Percentiles rank a stretch among this genome's conserved stretches.
Conservation (phyloP, 2,329 filamentous ascomycete genomes). For the Metarhizium robertsii region DNA sequence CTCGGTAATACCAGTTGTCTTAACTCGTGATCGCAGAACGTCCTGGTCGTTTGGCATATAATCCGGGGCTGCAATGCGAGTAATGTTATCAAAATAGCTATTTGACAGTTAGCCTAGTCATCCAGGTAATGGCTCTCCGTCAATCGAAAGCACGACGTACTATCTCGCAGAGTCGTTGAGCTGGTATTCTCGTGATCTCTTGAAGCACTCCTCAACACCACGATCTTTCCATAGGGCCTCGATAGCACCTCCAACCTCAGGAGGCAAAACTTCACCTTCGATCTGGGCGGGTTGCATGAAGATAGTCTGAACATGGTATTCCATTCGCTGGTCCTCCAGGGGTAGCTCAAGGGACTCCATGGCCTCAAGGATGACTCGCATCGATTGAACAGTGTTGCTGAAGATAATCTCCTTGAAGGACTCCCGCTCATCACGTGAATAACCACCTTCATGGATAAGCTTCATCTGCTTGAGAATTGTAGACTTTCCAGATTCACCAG, state of each 20-base stretch:
- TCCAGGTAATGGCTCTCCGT: neutral
- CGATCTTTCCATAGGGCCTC: slow-evolving; percentile 87
- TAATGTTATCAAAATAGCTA: slow-evolving; percentile 94
- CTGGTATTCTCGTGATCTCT: slow-evolving; percentile 91
- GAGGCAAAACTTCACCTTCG: slow-evolving; percentile 87
- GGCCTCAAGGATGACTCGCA: slow-evolving; percentile 60
- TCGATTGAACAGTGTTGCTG: slow-evolving; percentile 61
- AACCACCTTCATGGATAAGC: slow-evolving; percentile 97
- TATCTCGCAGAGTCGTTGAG: slow-evolving; percentile 95
- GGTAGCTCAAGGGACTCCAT: slow-evolving; percentile 68
- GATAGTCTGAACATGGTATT: slow-evolving; percentile 96
- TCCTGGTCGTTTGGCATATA: slow-evolving; percentile 96
- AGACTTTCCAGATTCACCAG: slow-evolving; percentile 73
- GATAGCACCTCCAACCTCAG: slow-evolving; percentile 88
- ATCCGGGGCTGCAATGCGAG: slow-evolving; percentile 80
- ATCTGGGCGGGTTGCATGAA: slow-evolving; percentile 98
- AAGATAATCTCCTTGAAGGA: slow-evolving; percentile 65
- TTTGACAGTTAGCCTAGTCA: slow-evolving; percentile 20
- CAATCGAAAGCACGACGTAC: slow-evolving; percentile 33
- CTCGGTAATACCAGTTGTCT: slow-evolving; percentile 93
- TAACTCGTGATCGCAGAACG: slow-evolving; percentile 78
- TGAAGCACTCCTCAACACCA: slow-evolving; percentile 91
- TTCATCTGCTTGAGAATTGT: slow-evolving; percentile 53
- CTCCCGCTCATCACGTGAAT: slow-evolving; percentile 78
- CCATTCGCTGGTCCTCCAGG: slow-evolving; percentile 82